A percentile compares a stretch with the other conserved stretches of the same genome.
Evolutionary conservation across 176 grass and related monocot species (phyloP).

Genomic region (Sorghum bicolor): DNA sequence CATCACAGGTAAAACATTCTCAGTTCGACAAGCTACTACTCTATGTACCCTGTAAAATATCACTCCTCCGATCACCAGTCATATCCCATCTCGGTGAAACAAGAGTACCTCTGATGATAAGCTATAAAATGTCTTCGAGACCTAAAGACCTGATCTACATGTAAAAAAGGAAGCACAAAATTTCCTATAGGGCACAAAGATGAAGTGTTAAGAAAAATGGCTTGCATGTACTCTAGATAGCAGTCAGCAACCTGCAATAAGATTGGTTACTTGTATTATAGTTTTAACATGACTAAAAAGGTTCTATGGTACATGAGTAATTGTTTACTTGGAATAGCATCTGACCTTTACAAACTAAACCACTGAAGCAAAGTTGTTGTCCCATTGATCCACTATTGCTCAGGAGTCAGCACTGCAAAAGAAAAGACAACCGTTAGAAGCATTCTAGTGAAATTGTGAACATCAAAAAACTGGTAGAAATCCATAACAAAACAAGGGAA

Average conservation of each 20-base stretch:
- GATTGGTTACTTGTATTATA: background rate
- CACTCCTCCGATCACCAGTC: background rate
- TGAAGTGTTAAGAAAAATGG: conserved; percentile 13
- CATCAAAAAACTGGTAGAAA: background rate
- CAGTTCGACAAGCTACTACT: background rate
- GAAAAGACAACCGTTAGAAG: conserved; percentile 12
- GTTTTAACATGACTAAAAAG: background rate
- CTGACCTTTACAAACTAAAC: conserved; percentile 43
- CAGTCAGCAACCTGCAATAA: conserved; percentile 32
- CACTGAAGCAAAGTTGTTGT: conserved; percentile 35
- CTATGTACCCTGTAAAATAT: conserved; percentile 41
- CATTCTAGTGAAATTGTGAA: background rate
- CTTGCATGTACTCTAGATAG: conserved; percentile 20
- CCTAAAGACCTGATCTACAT: conserved; percentile 14
- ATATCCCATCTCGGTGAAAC: background rate
- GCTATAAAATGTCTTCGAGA: conserved; percentile 15
- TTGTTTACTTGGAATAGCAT: background rate
- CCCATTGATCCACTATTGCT: conserved; percentile 45
- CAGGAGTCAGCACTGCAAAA: conserved; percentile 61
- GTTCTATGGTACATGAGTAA: background rate
- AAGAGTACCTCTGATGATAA: background rate
- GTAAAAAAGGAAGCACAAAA: conserved; percentile 37
- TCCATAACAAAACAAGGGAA: background rate
- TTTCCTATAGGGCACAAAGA: conserved; percentile 25
- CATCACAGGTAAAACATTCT: conserved; percentile 14